Base-by-base conservation (phyloP, 1,284 basidiomycete genomes). In the Fistulinella staudtii region DNA sequence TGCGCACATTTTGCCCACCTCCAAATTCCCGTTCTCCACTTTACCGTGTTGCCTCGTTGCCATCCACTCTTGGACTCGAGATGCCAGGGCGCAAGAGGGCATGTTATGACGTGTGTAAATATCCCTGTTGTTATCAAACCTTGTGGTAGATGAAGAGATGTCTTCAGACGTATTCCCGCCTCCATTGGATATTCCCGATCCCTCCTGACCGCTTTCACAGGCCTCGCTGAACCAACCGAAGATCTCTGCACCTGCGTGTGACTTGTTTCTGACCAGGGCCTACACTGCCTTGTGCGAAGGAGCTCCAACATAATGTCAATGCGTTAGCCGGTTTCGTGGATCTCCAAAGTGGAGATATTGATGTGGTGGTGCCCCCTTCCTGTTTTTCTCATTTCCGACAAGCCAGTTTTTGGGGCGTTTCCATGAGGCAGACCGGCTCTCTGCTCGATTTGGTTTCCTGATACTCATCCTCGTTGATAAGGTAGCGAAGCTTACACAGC, bases 61-160 rank as follows among this genome's bases (percentile, higher is more conserved):
- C 25, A 25, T 33, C 43, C 35, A 39, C 47, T 42, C 36, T 34
- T 41, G 36, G 37, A 31, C 18, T 51, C 45, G 30, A 30, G 41
- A 45, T 18, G 39, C 33, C 43, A 49, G 54, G 39, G 22, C 39
- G 23, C 25, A 53, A 34, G 38, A 43, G 37, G 40, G 34, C 42
- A 27, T 37, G 33, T 45, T 34, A 38, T 39, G 37, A 50, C 46
- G 50, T 39, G 45, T 60, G 54, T 58, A 62, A 45, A 41, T 47
- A 46, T 40, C 29, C 17, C 21, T 37, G 45, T 42, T 53, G 41
- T 39, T 47, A 43, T 49, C 43, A 51, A 62, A 51, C 49, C 42
- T 46, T 56, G 25, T 35, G 36, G 25, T 47, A 28, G 41, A 46
- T 44, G 27, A 33, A 50, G 28, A 42, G 36, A 37, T 22, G 41